These are phyloP conservation scores for Rhynchospora pubera DNA, from an alignment of 176 grass and related monocot genomes.

Conservation along the genomic window DNA sequence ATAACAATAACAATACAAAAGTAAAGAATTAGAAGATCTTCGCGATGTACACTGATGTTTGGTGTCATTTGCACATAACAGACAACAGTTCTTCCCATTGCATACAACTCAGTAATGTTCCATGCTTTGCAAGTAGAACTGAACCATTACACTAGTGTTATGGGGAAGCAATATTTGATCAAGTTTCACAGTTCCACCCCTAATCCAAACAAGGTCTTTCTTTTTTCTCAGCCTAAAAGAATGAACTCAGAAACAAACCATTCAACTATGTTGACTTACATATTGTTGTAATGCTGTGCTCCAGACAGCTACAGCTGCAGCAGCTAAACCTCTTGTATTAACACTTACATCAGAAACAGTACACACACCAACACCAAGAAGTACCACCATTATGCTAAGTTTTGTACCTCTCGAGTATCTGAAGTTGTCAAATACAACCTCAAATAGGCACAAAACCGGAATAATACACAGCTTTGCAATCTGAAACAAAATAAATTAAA, in stretches of 20 bases:
- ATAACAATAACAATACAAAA: neutral
- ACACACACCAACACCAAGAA: conserved; percentile 54
- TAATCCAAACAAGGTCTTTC: neutral
- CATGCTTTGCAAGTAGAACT: neutral
- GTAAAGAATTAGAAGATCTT: neutral
- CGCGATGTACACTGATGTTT: neutral
- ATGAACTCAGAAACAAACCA: neutral
- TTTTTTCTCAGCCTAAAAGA: neutral
- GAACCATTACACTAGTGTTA: neutral
- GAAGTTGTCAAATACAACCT: conserved; percentile 54
- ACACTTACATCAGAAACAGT: conserved; percentile 64
- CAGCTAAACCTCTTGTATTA: conserved; percentile 45
- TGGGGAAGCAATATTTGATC: neutral
- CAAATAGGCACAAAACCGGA: conserved; percentile 54
- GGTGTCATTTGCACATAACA: neutral
- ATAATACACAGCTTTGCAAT: conserved; percentile 66
- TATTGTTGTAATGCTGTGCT: conserved; percentile 65
- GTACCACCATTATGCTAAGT: conserved; percentile 65
- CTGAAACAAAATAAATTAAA: conserved; percentile 27
- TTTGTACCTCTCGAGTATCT: conserved; percentile 58
- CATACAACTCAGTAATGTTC: neutral
- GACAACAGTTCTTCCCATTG: neutral
- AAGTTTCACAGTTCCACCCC: neutral
- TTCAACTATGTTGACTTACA: conserved; percentile 32
- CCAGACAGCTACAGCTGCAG: conserved; percentile 53